Evolutionary conservation across 345 rosid species (phyloP).

Genomic region (Limnanthes douglasii): DNA sequence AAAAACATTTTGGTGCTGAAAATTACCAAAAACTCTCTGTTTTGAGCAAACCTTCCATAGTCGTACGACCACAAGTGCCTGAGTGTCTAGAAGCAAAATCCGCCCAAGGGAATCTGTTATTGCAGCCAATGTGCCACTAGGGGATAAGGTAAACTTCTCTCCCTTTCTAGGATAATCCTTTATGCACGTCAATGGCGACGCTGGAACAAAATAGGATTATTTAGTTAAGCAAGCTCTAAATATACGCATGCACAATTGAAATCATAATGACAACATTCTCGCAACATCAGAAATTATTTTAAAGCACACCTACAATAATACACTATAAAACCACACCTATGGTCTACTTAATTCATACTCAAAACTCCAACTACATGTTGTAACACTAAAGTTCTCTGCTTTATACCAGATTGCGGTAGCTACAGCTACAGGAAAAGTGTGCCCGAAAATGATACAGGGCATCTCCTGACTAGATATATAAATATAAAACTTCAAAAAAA

Average conservation of each 20-base stretch:
- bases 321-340: too few species aligned
- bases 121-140: constrained; percentile 96
- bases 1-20: neutral
- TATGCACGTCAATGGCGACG: constrained; percentile 88
- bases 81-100: constrained; percentile 84
- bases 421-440: neutral
- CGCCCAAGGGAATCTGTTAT: constrained; percentile 98
- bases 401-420: too few species aligned
- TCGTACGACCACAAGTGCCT: constrained; percentile 88
- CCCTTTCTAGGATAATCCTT: constrained; percentile 95
- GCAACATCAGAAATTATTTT: too few species aligned
- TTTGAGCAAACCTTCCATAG: constrained; percentile 69
- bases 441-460: too few species aligned
- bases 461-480: too few species aligned
- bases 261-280: too few species aligned
- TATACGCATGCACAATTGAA: too few species aligned
- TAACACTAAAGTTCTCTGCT: too few species aligned
- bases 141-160: constrained; percentile 74
- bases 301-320: too few species aligned
- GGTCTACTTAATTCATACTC: neutral
- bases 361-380: neutral
- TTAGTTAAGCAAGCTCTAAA: constrained; percentile 5
- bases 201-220: constrained; percentile 25
- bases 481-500: too few species aligned
- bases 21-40: neutral